A percentile compares a stretch with the other conserved stretches of the same genome.
Conservation (phyloP, 2,329 filamentous ascomycete species). For the Achaetomium macrosporum region DNA sequence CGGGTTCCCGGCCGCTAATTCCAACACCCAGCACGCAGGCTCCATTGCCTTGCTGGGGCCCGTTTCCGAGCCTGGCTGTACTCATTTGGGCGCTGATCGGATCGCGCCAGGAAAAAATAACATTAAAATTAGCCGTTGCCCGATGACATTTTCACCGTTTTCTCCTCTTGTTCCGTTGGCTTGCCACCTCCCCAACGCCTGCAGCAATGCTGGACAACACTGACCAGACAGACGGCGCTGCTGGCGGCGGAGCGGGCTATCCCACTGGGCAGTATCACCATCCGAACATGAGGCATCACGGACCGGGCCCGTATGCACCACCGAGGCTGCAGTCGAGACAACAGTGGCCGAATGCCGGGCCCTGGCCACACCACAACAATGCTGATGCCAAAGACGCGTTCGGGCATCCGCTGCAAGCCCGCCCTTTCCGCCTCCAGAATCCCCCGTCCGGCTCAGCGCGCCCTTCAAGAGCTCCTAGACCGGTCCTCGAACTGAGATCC, state of each 20-base stretch:
- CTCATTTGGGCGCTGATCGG: constrained; percentile 20
- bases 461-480: constrained; percentile 16
- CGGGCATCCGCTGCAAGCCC: constrained; percentile 14
- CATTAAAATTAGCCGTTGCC: constrained; percentile 18
- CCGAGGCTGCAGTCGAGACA: constrained; percentile 16
- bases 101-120: constrained; percentile 17
- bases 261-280: constrained; percentile 4
- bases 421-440: constrained; percentile 19
- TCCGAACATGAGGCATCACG: constrained; percentile 24
- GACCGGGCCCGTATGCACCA: constrained; percentile 23
- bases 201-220: constrained; percentile 11
- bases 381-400: constrained; percentile 20
- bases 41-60: constrained; percentile 17
- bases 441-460: constrained; percentile 9
- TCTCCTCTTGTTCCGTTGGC: constrained; percentile 15
- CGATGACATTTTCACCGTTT: constrained; percentile 15
- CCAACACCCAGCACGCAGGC: constrained; percentile 15
- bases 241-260: constrained; percentile 13
- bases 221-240: constrained; percentile 13
- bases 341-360: constrained; percentile 19
- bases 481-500: constrained; percentile 14
- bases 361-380: constrained; percentile 29
- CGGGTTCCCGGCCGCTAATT: constrained; percentile 11
- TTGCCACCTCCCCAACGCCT: constrained; percentile 12
- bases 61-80: constrained; percentile 12